A percentile compares a stretch with the other conserved stretches of the same genome.
Conservation (phyloP, 2,329 filamentous ascomycete species). For the Neopestalotiopsis clavispora region DNA sequence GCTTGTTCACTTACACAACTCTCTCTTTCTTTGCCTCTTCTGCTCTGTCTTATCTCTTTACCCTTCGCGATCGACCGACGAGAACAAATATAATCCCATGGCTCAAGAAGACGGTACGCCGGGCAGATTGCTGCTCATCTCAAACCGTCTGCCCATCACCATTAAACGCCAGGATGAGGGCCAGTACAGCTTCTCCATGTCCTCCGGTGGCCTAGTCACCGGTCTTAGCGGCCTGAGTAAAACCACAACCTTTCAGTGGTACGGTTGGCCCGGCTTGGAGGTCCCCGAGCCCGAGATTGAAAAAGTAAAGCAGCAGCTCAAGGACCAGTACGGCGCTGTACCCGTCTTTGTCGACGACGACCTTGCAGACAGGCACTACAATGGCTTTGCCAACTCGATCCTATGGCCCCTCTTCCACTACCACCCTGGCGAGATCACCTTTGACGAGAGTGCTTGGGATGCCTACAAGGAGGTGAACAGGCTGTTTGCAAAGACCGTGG, state of each 20-base stretch:
- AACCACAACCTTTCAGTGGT: slow-evolving; percentile 95
- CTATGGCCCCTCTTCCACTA: slow-evolving; percentile 99
- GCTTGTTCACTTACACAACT: not conserved
- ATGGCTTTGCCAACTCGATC: slow-evolving; percentile 97
- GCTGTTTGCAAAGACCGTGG: slow-evolving; percentile 86
- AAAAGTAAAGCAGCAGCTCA: slow-evolving; percentile 76
- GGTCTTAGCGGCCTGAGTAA: slow-evolving; percentile 91
- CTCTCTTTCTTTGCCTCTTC: not conserved
- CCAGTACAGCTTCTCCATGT: slow-evolving; percentile 94
- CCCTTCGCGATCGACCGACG: not conserved
- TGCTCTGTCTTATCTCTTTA: not conserved
- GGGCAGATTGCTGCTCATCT: slow-evolving; percentile 78
- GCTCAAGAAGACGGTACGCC: slow-evolving; percentile 24
- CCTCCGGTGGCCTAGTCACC: slow-evolving; percentile 92
- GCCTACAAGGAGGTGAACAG: slow-evolving; percentile 94
- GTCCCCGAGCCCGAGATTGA: slow-evolving; percentile 83
- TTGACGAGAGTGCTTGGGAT: slow-evolving; percentile 92
- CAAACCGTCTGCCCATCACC: slow-evolving; percentile 94
- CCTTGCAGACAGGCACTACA: slow-evolving; percentile 93
- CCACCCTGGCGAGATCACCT: slow-evolving; percentile 97
- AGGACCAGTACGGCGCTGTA: slow-evolving; percentile 86
- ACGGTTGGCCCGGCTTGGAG: slow-evolving; percentile 95
- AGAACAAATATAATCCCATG: not conserved
- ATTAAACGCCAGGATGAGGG: slow-evolving; percentile 94
- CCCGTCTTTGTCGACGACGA: slow-evolving; percentile 95